Evolutionary conservation across 2,329 filamentous ascomycete species (phyloP), one percentile per base, ranked within the genome.

Genomic region (Gaeumannomyces tritici): DNA sequence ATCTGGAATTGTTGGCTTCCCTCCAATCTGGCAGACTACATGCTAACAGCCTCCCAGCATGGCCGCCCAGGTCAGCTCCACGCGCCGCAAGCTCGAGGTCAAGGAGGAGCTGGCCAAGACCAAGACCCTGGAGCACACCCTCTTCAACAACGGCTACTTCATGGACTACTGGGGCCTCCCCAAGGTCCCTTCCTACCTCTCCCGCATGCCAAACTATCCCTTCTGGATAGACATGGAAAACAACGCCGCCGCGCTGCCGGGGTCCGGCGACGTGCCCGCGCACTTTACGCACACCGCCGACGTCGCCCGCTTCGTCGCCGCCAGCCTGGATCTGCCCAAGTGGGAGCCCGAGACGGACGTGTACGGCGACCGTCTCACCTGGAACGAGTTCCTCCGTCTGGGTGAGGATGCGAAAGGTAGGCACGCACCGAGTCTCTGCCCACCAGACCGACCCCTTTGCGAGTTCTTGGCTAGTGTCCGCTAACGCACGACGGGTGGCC

Each of bases 201-300:
- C 74, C 0, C 74, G 80, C 18, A 73, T 76, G 4, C 54, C 54
- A 21, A 24, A 12, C 9, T 24, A 24, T n/a, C n/a, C n/a, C n/a
- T 55, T 27, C 4, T 55, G 54, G 54, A 64, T 83, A 26, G 78
- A 83, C 66, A 73, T 82, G 12, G 62, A 68, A 4, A 72, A 73
- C 63, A 26, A 77, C 15, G 70, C 69, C 3, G 81, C 81, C 1
- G 78, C 75, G 13, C 77, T 83, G 26, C 80, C 81, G 0, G 80
- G 79, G 0, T 71, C 76, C 27, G 82, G 82, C 0, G 71, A 78
- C n/a, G 72, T 70, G 7, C 69, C 69, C 3, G 71, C 79, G 11
- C 69, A 73, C 3, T 78, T 82, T 68, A 83, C 80, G 0, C 78
- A 82, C 66, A 79, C 75, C 1, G 69, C 69, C 5, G 81, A 84